Conservation (phyloP, 2,329 filamentous ascomycete species). For the Fusarium udum region DNA sequence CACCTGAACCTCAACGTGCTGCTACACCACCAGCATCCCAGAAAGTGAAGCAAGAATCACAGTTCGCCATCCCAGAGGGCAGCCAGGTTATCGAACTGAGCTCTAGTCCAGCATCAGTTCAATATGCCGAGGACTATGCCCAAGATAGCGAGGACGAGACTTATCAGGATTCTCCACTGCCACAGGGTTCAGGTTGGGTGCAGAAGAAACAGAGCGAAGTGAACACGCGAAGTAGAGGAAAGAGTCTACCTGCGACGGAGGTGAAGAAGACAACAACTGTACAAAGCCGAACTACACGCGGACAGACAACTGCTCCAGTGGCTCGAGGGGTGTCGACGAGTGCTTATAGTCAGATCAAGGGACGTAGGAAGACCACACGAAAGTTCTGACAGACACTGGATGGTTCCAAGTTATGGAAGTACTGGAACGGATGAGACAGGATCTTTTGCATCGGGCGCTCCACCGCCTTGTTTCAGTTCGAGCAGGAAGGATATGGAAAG, state of each 20-base stretch:
- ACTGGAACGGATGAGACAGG: background rate
- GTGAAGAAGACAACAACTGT: background rate
- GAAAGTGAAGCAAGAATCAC: slow-evolving; percentile 27
- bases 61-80: slow-evolving; percentile 43
- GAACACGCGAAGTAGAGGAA: slow-evolving; percentile 33
- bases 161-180: slow-evolving; percentile 32
- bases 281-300: slow-evolving; percentile 1
- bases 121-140: slow-evolving; percentile 33
- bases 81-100: slow-evolving; percentile 47
- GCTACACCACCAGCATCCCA: slow-evolving; percentile 25
- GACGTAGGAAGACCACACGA: slow-evolving; percentile 31
- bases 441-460: background rate
- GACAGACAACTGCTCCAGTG: slow-evolving; percentile 33
- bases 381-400: slow-evolving; percentile 31
- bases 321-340: slow-evolving; percentile 30
- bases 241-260: slow-evolving; percentile 29
- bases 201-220: slow-evolving; percentile 32
- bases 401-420: slow-evolving; percentile 3
- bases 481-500: background rate
- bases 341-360: slow-evolving; percentile 40
- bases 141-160: slow-evolving; percentile 37
- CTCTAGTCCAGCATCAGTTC: slow-evolving; percentile 40
- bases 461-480: background rate
- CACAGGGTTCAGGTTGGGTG: slow-evolving; percentile 31
- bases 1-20: background rate